These are phyloP conservation scores for Fusarium goolgardi DNA, from an alignment of 2,329 filamentous ascomycete species.

Conservation along the genomic window DNA sequence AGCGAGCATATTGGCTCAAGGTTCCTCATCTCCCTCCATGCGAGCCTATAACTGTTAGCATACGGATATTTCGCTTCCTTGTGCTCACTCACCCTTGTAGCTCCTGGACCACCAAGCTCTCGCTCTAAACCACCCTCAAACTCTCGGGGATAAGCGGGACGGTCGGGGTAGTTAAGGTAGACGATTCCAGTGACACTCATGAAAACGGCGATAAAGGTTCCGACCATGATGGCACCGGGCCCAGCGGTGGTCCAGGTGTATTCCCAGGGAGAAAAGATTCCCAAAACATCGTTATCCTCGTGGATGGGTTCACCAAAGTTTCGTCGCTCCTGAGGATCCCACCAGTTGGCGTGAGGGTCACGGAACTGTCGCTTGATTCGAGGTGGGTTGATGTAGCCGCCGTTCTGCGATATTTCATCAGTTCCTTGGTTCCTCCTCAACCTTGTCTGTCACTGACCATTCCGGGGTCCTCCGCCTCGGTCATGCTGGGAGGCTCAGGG, in stretches of 20 bases:
- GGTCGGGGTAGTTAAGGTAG: slow-evolving; percentile 77
- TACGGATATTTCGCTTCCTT: not conserved
- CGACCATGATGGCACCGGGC: slow-evolving; percentile 76
- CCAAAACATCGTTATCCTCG: slow-evolving; percentile 94
- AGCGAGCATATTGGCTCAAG: slow-evolving; percentile 52
- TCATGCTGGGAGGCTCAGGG: slow-evolving; percentile 60
- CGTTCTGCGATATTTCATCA: slow-evolving; percentile 69
- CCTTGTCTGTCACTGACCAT: slow-evolving; percentile 63
- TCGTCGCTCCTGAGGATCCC: slow-evolving; percentile 95
- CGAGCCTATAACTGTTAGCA: slow-evolving; percentile 60
- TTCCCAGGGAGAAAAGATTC: slow-evolving; percentile 87
- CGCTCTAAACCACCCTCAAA: slow-evolving; percentile 78
- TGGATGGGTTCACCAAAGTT: slow-evolving; percentile 98
- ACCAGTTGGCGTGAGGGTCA: slow-evolving; percentile 94
- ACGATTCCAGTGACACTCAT: slow-evolving; percentile 75
- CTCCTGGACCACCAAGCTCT: slow-evolving; percentile 78
- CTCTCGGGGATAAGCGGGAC: slow-evolving; percentile 73
- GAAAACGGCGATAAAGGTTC: slow-evolving; percentile 72
- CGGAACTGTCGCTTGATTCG: slow-evolving; percentile 88
- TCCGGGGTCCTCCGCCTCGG: slow-evolving; percentile 72
- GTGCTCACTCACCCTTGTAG: slow-evolving; percentile 69
- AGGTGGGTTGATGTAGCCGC: slow-evolving; percentile 83
- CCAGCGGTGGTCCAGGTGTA: slow-evolving; percentile 84
- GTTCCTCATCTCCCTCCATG: slow-evolving; percentile 65
- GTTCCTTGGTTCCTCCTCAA: slow-evolving; percentile 23